A percentile compares a stretch with the other conserved stretches of the same genome.
phyloP scores from a whole-genome alignment of 805 yeast species.

The Candida wancherniae region DNA sequence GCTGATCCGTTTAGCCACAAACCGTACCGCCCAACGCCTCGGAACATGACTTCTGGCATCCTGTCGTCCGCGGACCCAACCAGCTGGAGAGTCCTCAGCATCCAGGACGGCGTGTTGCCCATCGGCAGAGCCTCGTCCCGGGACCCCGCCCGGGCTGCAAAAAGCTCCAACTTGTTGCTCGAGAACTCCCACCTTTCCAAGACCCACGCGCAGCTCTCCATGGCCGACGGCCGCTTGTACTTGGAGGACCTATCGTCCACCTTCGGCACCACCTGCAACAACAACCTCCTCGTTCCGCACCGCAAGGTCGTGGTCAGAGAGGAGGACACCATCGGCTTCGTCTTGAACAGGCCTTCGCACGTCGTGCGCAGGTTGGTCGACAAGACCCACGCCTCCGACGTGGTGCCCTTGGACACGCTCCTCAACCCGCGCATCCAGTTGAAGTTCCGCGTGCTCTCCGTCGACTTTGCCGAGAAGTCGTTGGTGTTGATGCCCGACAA shows the following conservation, averaged over 20 bases:
- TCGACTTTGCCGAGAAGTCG: constrained; percentile 2
- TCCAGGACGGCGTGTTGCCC: constrained; percentile 5
- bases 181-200: constrained; percentile 35
- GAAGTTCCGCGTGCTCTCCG: constrained; percentile 4
- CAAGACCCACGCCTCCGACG: constrained; percentile 2
- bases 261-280: constrained; percentile 36
- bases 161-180: constrained; percentile 28
- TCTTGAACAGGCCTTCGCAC: constrained; percentile 28
- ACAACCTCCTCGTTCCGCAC: constrained; percentile 21
- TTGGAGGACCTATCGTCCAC: constrained; percentile 31
- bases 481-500: constrained; percentile 8
- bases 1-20: too few species aligned
- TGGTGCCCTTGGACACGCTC: constrained; percentile 7
- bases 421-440: constrained; percentile 12
- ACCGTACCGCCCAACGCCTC: too few species aligned
- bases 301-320: constrained; percentile 6
- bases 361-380: constrained; percentile 4
- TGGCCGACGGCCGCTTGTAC: constrained; percentile 17
- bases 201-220: constrained; percentile 28
- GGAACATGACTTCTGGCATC: too few species aligned
- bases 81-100: constrained; percentile 7
- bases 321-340: constrained; percentile 33
- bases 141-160: constrained; percentile 23
- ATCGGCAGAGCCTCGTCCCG: constrained; percentile 29
- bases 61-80: too few species aligned